Conservation (phyloP, 805 yeast species). For the Blastobotrys chiropterorum region DNA sequence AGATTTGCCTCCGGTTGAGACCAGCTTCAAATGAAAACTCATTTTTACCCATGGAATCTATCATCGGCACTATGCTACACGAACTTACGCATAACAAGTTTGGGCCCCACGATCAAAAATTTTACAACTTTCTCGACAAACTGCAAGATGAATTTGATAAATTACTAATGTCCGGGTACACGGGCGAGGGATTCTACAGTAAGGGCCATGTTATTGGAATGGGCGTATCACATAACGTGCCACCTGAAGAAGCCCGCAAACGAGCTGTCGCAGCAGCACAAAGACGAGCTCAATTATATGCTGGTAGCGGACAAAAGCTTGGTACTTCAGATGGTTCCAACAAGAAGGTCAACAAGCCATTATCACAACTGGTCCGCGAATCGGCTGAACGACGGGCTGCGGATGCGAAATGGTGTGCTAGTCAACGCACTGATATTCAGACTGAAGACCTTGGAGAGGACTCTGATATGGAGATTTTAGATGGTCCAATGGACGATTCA, state of each 20-base stretch:
- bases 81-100: slow-evolving; percentile 74
- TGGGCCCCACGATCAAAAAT: slow-evolving; percentile 76
- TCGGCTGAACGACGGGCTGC: slow-evolving; percentile 56
- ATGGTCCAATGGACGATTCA: background rate
- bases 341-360: slow-evolving; percentile 22
- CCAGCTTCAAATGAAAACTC: slow-evolving; percentile 42
- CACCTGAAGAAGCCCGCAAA: slow-evolving; percentile 12
- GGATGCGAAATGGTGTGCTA: slow-evolving; percentile 24
- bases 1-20: slow-evolving; percentile 66
- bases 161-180: slow-evolving; percentile 36
- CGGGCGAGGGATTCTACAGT: slow-evolving; percentile 44
- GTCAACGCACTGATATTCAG: slow-evolving; percentile 3
- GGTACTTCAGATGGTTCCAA: slow-evolving; percentile 25
- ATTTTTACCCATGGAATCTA: slow-evolving; percentile 56
- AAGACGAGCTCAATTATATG: slow-evolving; percentile 35
- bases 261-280: slow-evolving; percentile 22
- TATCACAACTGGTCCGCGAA: slow-evolving; percentile 43
- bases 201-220: slow-evolving; percentile 36
- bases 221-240: slow-evolving; percentile 1
- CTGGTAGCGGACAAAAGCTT: slow-evolving; percentile 33
- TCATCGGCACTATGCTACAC: slow-evolving; percentile 81
- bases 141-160: slow-evolving; percentile 44
- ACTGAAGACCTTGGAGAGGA: background rate
- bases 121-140: slow-evolving; percentile 60
- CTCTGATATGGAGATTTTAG: background rate